phyloP scores from a whole-genome alignment of 2,329 filamentous ascomycete species.

The Purpureocillium takamizusanense region DNA sequence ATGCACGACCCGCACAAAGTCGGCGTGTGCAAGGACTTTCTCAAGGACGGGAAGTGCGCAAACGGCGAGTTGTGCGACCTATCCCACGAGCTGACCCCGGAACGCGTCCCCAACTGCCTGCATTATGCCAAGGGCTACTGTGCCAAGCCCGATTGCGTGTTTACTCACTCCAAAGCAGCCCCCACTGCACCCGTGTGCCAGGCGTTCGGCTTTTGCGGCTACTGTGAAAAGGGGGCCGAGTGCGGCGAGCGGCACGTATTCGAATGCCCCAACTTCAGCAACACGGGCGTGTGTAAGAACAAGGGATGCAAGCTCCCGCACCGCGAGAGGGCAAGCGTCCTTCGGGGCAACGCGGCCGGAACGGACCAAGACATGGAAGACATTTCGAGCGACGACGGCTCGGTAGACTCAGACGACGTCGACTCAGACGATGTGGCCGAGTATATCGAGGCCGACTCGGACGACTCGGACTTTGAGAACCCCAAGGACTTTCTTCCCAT shows the following conservation, averaged over 20 bases:
- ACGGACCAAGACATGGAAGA: slow-evolving; percentile 52
- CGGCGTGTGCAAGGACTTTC: slow-evolving; percentile 80
- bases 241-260: slow-evolving; percentile 81
- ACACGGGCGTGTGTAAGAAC: slow-evolving; percentile 73
- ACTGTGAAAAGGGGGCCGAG: slow-evolving; percentile 70
- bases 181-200: slow-evolving; percentile 73
- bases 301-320: slow-evolving; percentile 80
- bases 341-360: slow-evolving; percentile 56
- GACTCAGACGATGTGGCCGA: slow-evolving; percentile 69
- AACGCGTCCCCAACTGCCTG: slow-evolving; percentile 80
- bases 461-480: slow-evolving; percentile 46
- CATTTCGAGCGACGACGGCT: slow-evolving; percentile 68
- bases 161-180: slow-evolving; percentile 74
- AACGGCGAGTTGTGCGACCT: slow-evolving; percentile 78
- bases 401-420: slow-evolving; percentile 65
- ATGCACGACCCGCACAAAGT: slow-evolving; percentile 80
- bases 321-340: slow-evolving; percentile 74
- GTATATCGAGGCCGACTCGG: slow-evolving; percentile 47
- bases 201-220: slow-evolving; percentile 77
- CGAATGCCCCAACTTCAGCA: slow-evolving; percentile 93
- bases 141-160: slow-evolving; percentile 76
- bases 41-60: slow-evolving; percentile 70
- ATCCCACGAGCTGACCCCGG: slow-evolving; percentile 74
- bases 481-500: slow-evolving; percentile 50
- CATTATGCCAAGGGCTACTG: slow-evolving; percentile 89